A percentile compares a stretch with the other conserved stretches of the same genome.
Conservation (phyloP, 805 yeast species). For the Lachancea dasiensis region DNA sequence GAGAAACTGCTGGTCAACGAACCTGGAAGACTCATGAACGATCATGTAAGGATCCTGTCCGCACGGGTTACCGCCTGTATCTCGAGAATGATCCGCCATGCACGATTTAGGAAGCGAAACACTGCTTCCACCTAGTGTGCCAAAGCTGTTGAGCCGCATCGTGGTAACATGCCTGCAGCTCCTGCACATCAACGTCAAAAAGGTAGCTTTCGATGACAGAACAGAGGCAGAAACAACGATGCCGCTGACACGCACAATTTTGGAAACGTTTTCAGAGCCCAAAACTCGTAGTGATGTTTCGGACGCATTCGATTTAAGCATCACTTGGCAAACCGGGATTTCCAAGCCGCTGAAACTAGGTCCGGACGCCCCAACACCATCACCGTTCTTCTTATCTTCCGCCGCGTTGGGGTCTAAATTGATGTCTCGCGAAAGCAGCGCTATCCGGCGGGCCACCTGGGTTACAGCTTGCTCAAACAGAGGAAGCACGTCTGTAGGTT, state of each 20-base stretch:
- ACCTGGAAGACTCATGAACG: conserved; percentile 88
- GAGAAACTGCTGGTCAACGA: conserved; percentile 89
- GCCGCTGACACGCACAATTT: conserved; percentile 87
- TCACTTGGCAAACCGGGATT: conserved; percentile 80
- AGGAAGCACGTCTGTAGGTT: conserved; percentile 84
- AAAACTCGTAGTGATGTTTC: conserved; percentile 71
- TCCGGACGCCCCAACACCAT: conserved; percentile 12
- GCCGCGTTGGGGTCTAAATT: conserved; percentile 8
- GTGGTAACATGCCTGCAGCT: conserved; percentile 77
- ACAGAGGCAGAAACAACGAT: conserved; percentile 90
- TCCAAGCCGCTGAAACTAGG: conserved; percentile 8
- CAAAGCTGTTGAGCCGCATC: conserved; percentile 37
- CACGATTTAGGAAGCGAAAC: conserved; percentile 32
- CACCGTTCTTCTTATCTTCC: conserved; percentile 13
- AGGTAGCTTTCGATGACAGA: conserved; percentile 79
- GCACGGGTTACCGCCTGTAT: conserved; percentile 42
- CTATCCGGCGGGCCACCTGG: conserved; percentile 72
- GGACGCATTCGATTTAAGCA: conserved; percentile 65
- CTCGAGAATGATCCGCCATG: conserved; percentile 25
- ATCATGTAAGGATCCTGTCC: conserved; percentile 90
- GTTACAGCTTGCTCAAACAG: conserved; percentile 77
- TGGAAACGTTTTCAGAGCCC: conserved; percentile 82
- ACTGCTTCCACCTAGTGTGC: conserved; percentile 29
- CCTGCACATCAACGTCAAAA: conserved; percentile 78
- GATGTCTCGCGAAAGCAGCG: conserved; percentile 35